Evolutionary conservation across 345 rosid genomes (phyloP), one percentile per base, ranked within the genome.

Genomic region (Chamaenerion angustifolium): DNA sequence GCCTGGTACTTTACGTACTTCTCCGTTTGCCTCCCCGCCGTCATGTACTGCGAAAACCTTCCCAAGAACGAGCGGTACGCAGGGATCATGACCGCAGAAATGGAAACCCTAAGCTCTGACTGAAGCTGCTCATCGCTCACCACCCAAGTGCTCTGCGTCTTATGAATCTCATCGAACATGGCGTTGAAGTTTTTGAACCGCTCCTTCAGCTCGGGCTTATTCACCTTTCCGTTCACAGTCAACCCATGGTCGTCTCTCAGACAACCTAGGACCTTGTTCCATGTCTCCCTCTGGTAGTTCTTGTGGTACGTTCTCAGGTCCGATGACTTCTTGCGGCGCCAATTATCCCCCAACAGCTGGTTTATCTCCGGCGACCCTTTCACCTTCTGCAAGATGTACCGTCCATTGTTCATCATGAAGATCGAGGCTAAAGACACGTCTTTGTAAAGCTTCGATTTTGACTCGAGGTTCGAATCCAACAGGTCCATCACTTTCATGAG

Each of bases 361-460:
- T 75, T 75, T 48, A 83, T 73, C 85, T 78, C 92, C 1, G 70
- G 27, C 0, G 96, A 75, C 10, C 81, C 71, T 63, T 76, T 81
- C 73, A 83, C 75, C 75, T 86, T 82, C 56, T 90, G 87, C 51
- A 83, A 62, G 42, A 86, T 83, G 79, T 83, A 90, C n/a, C 88
- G 79, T 4, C 96, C 98, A 12, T 90, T 90, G 74, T 90, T 90
- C 98, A 90, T 90, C 94, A 83, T 81, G 75, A 90, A 90, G 15
- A 90, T 86, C 72, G 70, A 64, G 57, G 83, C 65, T 55, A 90
- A 56, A 1, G 92, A 57, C 10, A 75, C 41, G 59, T 90, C 89
- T 52, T 49, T 81, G 69, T 90, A 90, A n/a, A 76, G 74, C 71
- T 75, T 81, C 9, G 98, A 75, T 45, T 83, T 90, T 2, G 35